Percentiles rank a stretch among this genome's conserved stretches.
These are phyloP conservation scores for Leishmania arabica DNA, from an alignment of 208 protist species.

Conservation along the genomic window DNA sequence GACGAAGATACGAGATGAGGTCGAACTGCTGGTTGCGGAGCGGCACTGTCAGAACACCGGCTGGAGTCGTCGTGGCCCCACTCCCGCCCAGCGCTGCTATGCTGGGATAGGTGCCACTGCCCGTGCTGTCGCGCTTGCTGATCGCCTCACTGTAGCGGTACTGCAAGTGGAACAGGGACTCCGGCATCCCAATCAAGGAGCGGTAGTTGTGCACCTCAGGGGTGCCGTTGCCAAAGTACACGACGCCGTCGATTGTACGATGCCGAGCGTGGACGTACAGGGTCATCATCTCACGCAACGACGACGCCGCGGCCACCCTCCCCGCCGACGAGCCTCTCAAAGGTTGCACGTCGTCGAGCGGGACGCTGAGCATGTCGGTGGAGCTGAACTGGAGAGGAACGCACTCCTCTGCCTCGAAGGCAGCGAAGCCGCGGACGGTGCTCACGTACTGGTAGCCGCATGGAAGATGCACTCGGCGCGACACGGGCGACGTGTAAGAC, in stretches of 20 bases:
- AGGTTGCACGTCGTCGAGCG: constrained; percentile 27
- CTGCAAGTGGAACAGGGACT: constrained; percentile 82
- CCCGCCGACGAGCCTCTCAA: background rate
- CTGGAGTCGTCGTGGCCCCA: constrained; percentile 1
- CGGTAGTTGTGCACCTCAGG: constrained; percentile 82
- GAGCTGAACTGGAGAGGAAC: constrained; percentile 50
- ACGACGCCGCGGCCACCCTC: no score
- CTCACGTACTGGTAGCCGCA: constrained; percentile 68
- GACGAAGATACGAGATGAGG: constrained; percentile 74
- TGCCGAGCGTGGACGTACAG: constrained; percentile 74
- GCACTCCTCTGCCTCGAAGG: constrained; percentile 50
- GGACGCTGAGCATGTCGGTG: constrained; percentile 34
- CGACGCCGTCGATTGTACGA: constrained; percentile 70
- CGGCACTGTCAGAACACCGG: constrained; percentile 42
- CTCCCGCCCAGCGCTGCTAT: background rate
- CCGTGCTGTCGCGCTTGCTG: background rate
- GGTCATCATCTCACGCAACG: constrained; percentile 48
- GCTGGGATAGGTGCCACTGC: background rate
- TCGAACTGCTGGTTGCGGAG: constrained; percentile 55
- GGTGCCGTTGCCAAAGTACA: constrained; percentile 81
- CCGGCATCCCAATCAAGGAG: constrained; percentile 76
- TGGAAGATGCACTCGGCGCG: constrained; percentile 61
- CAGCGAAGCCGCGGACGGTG: constrained; percentile 35
- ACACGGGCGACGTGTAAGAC: constrained; percentile 47
- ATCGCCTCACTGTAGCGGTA: constrained; percentile 77